Conservation (phyloP, 768 basidiomycete species). For the Termitomyces eurrhizus region DNA sequence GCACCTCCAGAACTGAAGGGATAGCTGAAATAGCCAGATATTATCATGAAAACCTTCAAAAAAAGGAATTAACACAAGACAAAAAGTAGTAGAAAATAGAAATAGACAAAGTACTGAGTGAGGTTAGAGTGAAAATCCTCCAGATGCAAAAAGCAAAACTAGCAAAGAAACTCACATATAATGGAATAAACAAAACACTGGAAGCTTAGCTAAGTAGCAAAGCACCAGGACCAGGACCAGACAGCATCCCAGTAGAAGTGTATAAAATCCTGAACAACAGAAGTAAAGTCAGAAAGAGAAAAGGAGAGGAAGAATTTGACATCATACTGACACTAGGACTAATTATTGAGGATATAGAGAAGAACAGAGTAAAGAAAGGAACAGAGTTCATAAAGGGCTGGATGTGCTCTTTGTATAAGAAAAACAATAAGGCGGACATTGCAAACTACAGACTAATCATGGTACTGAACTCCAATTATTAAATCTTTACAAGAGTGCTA, state of each 20-base stretch:
- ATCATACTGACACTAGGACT: too few relatives aligned
- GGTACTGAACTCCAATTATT: too few relatives aligned
- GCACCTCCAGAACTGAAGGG: neutral
- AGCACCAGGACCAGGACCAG: neutral
- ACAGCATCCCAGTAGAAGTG: neutral
- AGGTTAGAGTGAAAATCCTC: neutral
- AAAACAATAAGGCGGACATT: too few relatives aligned
- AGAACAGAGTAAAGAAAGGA: too few relatives aligned
- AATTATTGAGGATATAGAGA: too few relatives aligned
- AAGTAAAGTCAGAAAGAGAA: neutral
- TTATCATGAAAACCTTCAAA: neutral
- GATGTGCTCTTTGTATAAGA: too few relatives aligned
- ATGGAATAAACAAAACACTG: neutral
- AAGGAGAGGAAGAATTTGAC: too few relatives aligned
- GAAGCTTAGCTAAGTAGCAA: neutral
- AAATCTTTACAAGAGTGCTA: too few relatives aligned
- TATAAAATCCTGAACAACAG: neutral
- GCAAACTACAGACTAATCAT: too few relatives aligned
- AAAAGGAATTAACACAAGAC: neutral
- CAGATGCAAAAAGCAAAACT: neutral
- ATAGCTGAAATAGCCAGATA: neutral
- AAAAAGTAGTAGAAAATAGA: neutral
- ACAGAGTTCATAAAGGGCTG: too few relatives aligned
- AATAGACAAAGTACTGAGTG: too few relatives aligned
- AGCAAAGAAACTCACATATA: neutral